These are phyloP conservation scores for Coniochaeta prunicola DNA, from an alignment of 2,329 filamentous ascomycete species.

Conservation along the genomic window DNA sequence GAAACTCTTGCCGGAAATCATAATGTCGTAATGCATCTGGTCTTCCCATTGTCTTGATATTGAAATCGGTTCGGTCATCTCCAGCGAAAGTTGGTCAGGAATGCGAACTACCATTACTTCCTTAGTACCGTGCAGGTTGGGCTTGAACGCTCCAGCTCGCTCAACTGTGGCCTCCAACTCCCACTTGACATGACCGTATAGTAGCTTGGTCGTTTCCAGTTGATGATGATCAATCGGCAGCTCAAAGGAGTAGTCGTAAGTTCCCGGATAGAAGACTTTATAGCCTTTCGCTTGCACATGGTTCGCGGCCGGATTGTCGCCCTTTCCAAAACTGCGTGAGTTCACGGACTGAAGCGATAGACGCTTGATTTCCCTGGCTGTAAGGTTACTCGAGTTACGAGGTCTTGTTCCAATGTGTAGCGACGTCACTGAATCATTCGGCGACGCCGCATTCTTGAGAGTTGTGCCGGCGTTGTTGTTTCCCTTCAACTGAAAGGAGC, in stretches of 20 bases:
- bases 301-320: slow-evolving; percentile 61
- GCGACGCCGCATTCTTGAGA: slow-evolving; percentile 21
- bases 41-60: slow-evolving; percentile 94
- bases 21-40: slow-evolving; percentile 89
- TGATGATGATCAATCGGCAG: slow-evolving; percentile 82
- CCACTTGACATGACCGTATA: slow-evolving; percentile 81
- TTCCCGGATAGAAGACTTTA: slow-evolving; percentile 73
- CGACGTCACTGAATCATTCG: slow-evolving; percentile 22
- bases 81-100: slow-evolving; percentile 79
- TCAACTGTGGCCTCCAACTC: slow-evolving; percentile 80
- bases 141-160: slow-evolving; percentile 81
- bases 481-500: slow-evolving; percentile 43
- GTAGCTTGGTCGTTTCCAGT: slow-evolving; percentile 81
- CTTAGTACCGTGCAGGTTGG: slow-evolving; percentile 74
- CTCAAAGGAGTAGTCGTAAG: slow-evolving; percentile 68
- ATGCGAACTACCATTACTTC: slow-evolving; percentile 80
- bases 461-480: slow-evolving; percentile 19
- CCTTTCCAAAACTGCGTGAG: slow-evolving; percentile 78
- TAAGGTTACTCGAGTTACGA: slow-evolving; percentile 23
- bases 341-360: slow-evolving; percentile 75
- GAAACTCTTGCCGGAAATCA: slow-evolving; percentile 93
- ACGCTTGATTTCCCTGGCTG: slow-evolving; percentile 50
- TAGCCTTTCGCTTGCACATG: slow-evolving; percentile 61
- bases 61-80: slow-evolving; percentile 88
- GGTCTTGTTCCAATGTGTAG: slow-evolving; percentile 18